Conservation (phyloP, 1,284 basidiomycete species). For the Ceratobasidium sp. region DNA sequence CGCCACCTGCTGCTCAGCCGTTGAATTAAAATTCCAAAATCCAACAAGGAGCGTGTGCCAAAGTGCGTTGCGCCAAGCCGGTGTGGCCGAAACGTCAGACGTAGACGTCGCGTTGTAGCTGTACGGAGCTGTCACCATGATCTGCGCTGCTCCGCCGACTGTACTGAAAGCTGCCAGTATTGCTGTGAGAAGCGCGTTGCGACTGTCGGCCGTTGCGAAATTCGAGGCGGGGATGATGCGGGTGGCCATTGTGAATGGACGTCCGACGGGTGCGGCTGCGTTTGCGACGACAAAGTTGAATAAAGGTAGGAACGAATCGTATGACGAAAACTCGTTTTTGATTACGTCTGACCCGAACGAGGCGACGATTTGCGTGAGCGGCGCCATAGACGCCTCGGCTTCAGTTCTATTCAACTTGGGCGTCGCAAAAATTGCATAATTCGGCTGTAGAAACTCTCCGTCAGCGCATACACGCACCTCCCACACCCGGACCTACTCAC, state of each 20-base stretch:
- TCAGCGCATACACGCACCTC: conserved; percentile 24
- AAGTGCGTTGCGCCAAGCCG: conserved; percentile 34
- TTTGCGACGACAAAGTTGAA: conserved; percentile 44
- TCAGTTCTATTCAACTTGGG: conserved; percentile 6
- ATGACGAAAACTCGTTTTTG: conserved; percentile 42
- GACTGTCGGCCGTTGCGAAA: conserved; percentile 35
- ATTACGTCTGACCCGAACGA: conserved; percentile 44
- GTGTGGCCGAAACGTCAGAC: conserved; percentile 38
- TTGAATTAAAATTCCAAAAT: conserved; percentile 42
- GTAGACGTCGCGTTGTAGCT: conserved; percentile 32
- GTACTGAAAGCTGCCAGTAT: conserved; percentile 23
- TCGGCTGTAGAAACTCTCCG: too few relatives aligned
- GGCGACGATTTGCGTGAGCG: conserved; percentile 32
- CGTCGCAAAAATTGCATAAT: conserved; percentile 8
- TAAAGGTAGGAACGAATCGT: conserved; percentile 37
- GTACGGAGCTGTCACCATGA: conserved; percentile 43
- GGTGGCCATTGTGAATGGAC: conserved; percentile 38
- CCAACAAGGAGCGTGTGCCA: conserved; percentile 43
- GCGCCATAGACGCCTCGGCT: conserved; percentile 18
- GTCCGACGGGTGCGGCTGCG: conserved; percentile 38
- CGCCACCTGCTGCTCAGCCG: conserved; percentile 30
- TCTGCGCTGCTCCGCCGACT: conserved; percentile 37
- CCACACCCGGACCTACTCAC: conserved; percentile 1
- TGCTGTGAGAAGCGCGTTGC: conserved; percentile 29
- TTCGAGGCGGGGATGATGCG: conserved; percentile 42